These are phyloP conservation scores for Neoscytalidium dimidiatum DNA, from an alignment of 2,329 filamentous ascomycete genomes.

Conservation along the genomic window DNA sequence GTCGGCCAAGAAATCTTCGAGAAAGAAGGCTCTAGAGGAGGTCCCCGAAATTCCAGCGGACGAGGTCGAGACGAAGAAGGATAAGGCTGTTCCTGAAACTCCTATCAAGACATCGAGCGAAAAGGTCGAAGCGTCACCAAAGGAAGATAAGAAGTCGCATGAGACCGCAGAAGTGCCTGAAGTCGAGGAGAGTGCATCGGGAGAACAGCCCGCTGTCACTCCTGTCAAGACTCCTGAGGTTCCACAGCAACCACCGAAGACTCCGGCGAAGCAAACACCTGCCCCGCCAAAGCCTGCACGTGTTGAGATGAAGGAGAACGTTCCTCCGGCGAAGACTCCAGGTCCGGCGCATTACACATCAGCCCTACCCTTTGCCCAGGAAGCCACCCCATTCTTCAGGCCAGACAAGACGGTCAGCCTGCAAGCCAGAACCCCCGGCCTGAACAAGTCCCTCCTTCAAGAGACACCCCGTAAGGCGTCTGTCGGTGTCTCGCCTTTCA, in stretches of 20 bases:
- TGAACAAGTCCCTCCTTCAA: constrained; percentile 18
- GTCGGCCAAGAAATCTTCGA: background rate
- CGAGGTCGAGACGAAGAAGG: background rate
- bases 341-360: background rate
- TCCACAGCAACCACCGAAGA: background rate
- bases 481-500: constrained; percentile 16
- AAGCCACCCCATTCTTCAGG: constrained; percentile 16
- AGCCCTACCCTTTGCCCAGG: constrained; percentile 8
- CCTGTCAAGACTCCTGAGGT: constrained; percentile 4
- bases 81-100: background rate
- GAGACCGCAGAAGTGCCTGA: background rate
- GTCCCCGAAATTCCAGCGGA: background rate
- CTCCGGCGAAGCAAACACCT: background rate
- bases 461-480: constrained; percentile 19
- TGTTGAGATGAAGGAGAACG: background rate
- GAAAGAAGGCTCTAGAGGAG: background rate
- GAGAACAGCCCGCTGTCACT: background rate
- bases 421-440: constrained; percentile 5
- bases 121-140: background rate
- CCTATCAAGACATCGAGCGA: background rate
- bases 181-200: background rate
- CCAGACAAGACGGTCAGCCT: constrained; percentile 2
- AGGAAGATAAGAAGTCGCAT: background rate
- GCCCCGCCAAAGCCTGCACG: background rate
- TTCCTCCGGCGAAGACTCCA: background rate